Conservation (phyloP, 1,284 basidiomycete genomes). For the Kwoniella shivajii region DNA sequence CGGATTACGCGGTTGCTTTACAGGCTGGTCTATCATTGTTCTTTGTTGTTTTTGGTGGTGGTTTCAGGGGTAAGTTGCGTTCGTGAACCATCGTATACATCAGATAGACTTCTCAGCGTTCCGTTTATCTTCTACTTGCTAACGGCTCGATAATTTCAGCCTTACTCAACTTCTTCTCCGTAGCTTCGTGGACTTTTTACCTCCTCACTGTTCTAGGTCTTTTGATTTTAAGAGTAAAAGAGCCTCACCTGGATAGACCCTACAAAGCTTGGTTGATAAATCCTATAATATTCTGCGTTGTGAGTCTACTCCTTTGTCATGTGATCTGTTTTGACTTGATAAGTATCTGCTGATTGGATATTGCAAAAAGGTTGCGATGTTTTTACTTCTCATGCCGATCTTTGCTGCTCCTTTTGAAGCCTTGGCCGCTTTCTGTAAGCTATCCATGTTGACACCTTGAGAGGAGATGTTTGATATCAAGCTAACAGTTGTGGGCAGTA, state of each 20-base stretch:
- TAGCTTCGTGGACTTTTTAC: slow-evolving; percentile 78
- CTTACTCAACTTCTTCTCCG: slow-evolving; percentile 72
- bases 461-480: slow-evolving; percentile 55
- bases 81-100: not conserved
- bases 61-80: slow-evolving; percentile 66
- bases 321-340: too few species aligned
- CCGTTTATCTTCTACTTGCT: not conserved
- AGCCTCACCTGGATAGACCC: slow-evolving; percentile 84
- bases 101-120: not conserved
- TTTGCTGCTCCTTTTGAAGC: slow-evolving; percentile 91
- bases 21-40: slow-evolving; percentile 71
- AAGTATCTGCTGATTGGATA: not conserved
- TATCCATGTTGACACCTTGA: not conserved
- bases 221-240: slow-evolving; percentile 83
- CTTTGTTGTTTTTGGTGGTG: slow-evolving; percentile 82
- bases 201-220: slow-evolving; percentile 87
- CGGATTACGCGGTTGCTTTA: slow-evolving; percentile 78
- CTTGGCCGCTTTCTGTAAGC: slow-evolving; percentile 76
- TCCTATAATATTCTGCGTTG: slow-evolving; percentile 85
- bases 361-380: slow-evolving; percentile 71
- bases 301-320: slow-evolving; percentile 55
- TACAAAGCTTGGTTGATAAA: slow-evolving; percentile 91
- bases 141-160: too few species aligned
- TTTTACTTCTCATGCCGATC: slow-evolving; percentile 91
- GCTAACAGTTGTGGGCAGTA: slow-evolving; percentile 27